Percentiles rank a stretch among this genome's conserved stretches.
These are phyloP conservation scores for Phenoliferia sp. DNA, from an alignment of 1,284 basidiomycete species.

Conservation along the genomic window DNA sequence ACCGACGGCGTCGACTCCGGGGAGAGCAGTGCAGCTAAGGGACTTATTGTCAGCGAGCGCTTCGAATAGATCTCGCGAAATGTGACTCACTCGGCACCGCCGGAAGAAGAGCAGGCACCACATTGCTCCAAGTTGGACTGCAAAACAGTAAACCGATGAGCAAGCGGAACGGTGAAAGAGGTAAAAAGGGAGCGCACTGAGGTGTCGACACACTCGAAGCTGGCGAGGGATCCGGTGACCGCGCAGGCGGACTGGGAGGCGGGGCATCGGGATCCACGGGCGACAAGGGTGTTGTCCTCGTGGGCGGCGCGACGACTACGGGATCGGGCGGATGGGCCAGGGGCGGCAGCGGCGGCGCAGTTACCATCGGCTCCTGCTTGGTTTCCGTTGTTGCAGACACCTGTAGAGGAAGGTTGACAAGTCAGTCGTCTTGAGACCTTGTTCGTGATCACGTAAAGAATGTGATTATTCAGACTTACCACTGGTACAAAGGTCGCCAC, in stretches of 20 bases:
- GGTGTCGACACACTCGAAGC: slow-evolving; percentile 27
- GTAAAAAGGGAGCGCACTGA: background rate
- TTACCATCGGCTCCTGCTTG: too few relatives aligned
- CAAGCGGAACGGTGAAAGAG: too few relatives aligned
- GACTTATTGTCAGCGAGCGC: background rate
- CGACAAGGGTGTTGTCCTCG: slow-evolving; percentile 1
- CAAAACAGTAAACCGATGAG: too few relatives aligned
- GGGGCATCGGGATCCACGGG: slow-evolving; percentile 9
- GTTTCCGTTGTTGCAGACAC: too few relatives aligned
- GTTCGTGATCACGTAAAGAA: too few relatives aligned
- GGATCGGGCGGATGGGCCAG: slow-evolving; percentile 6
- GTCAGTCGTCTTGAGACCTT: too few relatives aligned
- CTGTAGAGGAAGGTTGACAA: too few relatives aligned
- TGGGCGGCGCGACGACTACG: slow-evolving; percentile 11
- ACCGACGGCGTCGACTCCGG: slow-evolving; percentile 16
- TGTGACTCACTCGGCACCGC: slow-evolving; percentile 23
- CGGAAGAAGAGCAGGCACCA: slow-evolving; percentile 19
- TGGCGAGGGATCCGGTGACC: background rate
- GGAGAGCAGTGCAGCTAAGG: slow-evolving; percentile 27
- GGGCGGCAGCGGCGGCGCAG: background rate
- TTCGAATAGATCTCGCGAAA: background rate
- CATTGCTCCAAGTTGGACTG: slow-evolving; percentile 22
- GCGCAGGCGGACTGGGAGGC: slow-evolving; percentile 15
- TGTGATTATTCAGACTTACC: too few relatives aligned
- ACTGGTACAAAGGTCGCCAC: background rate